Conservation (phyloP, 108 stramenopile genomes). For the Epithemia pelagica region DNA sequence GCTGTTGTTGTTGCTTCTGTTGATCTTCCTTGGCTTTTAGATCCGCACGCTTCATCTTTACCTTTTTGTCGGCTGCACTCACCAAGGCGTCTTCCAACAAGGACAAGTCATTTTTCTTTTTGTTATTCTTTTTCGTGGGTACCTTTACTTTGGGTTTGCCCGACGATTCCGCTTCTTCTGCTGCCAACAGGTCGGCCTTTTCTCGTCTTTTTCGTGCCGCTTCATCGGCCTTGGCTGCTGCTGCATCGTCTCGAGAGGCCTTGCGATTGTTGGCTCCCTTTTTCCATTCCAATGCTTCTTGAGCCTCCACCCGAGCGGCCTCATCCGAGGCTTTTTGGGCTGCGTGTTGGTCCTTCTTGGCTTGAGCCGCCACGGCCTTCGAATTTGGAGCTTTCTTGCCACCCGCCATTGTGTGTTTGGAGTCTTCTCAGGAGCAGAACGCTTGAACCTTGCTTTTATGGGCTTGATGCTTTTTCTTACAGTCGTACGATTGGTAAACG, state of each 20-base stretch:
- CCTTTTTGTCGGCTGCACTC: constrained; percentile 76
- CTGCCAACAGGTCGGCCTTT: constrained; percentile 60
- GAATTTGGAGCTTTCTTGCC: constrained; percentile 41
- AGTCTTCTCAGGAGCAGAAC: too few species aligned
- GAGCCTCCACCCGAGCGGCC: constrained; percentile 28
- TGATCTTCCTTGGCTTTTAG: constrained; percentile 45
- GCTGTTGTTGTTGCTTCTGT: constrained; percentile 29
- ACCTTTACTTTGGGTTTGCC: constrained; percentile 35
- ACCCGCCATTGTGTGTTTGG: neutral
- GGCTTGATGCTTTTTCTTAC: too few species aligned
- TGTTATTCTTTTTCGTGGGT: constrained; percentile 37
- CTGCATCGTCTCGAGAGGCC: constrained; percentile 30
- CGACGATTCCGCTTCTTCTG: constrained; percentile 53
- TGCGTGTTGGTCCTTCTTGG: constrained; percentile 60
- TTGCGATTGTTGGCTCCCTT: constrained; percentile 58
- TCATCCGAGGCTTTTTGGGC: constrained; percentile 56
- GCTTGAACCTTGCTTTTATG: too few species aligned
- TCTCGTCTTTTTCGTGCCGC: constrained; percentile 60
- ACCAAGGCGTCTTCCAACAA: constrained; percentile 71
- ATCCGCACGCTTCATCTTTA: constrained; percentile 52
- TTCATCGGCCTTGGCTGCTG: constrained; percentile 75
- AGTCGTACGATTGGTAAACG: too few species aligned
- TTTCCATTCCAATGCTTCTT: constrained; percentile 51
- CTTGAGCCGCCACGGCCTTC: constrained; percentile 52
- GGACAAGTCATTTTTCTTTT: constrained; percentile 55